Conservation (phyloP, 805 yeast species). For the Starmerella ratchasimensis region DNA sequence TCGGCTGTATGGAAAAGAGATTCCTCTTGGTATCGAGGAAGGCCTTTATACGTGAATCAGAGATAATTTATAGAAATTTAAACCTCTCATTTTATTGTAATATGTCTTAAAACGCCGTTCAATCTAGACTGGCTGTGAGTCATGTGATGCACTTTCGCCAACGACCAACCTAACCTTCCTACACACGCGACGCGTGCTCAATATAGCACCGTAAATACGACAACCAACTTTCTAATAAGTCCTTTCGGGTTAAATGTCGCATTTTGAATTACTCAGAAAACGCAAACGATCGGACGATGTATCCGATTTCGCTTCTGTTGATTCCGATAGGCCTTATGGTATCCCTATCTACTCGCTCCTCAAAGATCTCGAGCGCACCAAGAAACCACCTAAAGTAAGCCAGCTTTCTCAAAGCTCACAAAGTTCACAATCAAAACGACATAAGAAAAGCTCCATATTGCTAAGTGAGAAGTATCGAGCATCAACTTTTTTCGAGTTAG, state of each 20-base stretch:
- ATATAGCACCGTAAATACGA: too few relatives aligned
- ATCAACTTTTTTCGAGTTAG: constrained; percentile 43
- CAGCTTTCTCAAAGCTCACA: background rate
- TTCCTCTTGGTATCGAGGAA: constrained; percentile 57
- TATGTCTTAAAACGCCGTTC: background rate
- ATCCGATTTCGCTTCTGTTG: background rate
- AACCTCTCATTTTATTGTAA: background rate
- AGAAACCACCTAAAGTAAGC: background rate
- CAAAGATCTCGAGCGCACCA: background rate
- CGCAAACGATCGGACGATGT: background rate
- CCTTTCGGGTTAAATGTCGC: too few relatives aligned
- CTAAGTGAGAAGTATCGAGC: constrained; percentile 64
- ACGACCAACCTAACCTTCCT: too few relatives aligned
- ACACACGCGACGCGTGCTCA: too few relatives aligned
- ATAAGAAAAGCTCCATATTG: constrained; percentile 11
- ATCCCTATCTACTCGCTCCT: constrained; percentile 15
- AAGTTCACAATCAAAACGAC: background rate
- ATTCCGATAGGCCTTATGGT: constrained; percentile 14
- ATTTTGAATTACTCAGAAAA: too few relatives aligned
- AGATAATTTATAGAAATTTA: background rate
- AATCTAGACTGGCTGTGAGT: background rate
- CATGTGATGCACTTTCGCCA: too few relatives aligned
- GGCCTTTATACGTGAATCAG: constrained; percentile 51
- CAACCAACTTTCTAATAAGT: too few relatives aligned
- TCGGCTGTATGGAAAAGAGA: constrained; percentile 67